Conservation (phyloP, 73 alveolate species). For the Breviolum minutum region DNA sequence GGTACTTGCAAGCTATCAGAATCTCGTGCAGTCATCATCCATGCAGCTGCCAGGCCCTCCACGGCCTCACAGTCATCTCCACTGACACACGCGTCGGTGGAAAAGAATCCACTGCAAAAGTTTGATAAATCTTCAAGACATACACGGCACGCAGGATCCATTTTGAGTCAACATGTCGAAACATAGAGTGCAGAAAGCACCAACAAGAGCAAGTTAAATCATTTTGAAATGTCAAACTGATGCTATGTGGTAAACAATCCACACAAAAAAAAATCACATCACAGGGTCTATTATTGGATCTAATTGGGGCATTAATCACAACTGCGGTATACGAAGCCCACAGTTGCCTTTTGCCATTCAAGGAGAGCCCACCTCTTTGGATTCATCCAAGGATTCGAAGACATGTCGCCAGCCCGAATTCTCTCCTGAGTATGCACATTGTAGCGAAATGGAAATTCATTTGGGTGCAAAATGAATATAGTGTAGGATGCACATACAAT, state of each 20-base stretch:
- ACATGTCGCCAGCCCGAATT: constrained; percentile 13
- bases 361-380: constrained; percentile 21
- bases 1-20: constrained; percentile 24
- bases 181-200: too few species aligned
- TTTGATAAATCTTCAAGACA: too few species aligned
- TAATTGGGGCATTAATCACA: background rate
- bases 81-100: background rate
- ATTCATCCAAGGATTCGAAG: background rate
- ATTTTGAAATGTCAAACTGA: too few species aligned
- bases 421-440: background rate
- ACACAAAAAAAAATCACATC: too few species aligned
- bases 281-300: too few species aligned
- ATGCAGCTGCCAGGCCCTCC: constrained; percentile 10
- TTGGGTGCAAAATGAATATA: too few species aligned
- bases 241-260: too few species aligned
- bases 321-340: background rate
- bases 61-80: background rate
- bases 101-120: too few species aligned
- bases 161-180: too few species aligned
- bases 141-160: too few species aligned
- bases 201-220: too few species aligned
- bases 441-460: background rate
- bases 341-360: background rate
- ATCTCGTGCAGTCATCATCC: constrained; percentile 8
- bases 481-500: too few species aligned